Evolutionary conservation across 2,329 filamentous ascomycete species (phyloP), one percentile per base, ranked within the genome.

Genomic region (Colletotrichum eremochloae): DNA sequence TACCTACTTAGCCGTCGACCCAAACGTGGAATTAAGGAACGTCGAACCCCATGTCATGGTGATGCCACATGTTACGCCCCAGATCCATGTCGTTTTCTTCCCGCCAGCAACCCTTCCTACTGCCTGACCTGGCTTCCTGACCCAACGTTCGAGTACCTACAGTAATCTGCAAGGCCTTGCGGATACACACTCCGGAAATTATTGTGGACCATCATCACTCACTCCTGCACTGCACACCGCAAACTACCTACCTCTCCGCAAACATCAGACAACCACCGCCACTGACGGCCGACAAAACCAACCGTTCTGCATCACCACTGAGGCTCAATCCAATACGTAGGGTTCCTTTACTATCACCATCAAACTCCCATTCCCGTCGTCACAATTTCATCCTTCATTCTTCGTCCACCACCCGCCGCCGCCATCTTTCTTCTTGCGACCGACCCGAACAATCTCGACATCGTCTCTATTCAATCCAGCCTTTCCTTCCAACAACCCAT

Each of bases 21-120:
- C 57, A 71, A 71, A 50, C 44, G 64, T 70, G 68, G 64, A 40
- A 68, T 57, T 68, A 48, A 63, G 46, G 57, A 46, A 68, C 29
- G 36, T 58, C 68, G 56, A 58, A 60, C 42, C 68, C 65, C 65
- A 61, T 67, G 69, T 72, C 69, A 72, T 72, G 69, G 69, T 72
- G 69, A 72, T 72, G 69, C 69, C 66, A 72, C 69, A 61, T 56
- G 55, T 72, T 42, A 66, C 69, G 50, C 60, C 66, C 65, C 46
- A 48, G 46, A 72, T 64, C 69, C 66, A 64, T 72, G 66, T 72
- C 66, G 15, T 60, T 64, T 48, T 50, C 29, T 67, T 5, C 60
- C 24, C 58, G 9, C 29, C 40, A 20, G 15, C 15, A 44, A 52
- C 12, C 42, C n/a, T 53, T 44, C 11, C 52, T 15, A 53, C 64